Evolutionary conservation across 1,284 basidiomycete genomes (phyloP).

Genomic region (Ceraceosorus guamensis): DNA sequence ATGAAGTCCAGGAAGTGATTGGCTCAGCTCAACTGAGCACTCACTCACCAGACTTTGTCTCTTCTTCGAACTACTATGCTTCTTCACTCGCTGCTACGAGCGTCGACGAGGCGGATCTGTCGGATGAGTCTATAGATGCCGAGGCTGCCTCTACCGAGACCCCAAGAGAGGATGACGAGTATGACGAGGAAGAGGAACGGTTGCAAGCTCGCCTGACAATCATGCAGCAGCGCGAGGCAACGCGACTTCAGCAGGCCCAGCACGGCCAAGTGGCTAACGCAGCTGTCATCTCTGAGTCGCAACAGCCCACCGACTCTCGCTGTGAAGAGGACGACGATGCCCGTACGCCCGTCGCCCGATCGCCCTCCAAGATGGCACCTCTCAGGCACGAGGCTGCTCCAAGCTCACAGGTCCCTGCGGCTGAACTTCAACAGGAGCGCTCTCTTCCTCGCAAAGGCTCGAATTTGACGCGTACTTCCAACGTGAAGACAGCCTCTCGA

Average conservation of each 20-base stretch:
- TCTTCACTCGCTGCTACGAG: not conserved
- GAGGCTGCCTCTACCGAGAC: conserved; percentile 3
- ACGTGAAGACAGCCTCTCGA: not conserved
- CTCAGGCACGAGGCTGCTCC: too few relatives aligned
- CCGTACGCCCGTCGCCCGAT: conserved; percentile 4
- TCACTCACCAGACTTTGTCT: conserved; percentile 5
- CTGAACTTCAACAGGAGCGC: too few relatives aligned
- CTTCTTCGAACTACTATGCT: not conserved
- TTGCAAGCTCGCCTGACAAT: not conserved
- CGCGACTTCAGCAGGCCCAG: not conserved
- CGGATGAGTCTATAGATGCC: not conserved
- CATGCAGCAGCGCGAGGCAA: not conserved
- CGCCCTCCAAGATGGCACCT: conserved; percentile 3
- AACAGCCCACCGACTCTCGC: not conserved
- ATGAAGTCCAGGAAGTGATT: conserved; percentile 39
- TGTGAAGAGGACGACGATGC: conserved; percentile 2
- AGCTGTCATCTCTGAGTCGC: not conserved
- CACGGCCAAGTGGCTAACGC: not conserved
- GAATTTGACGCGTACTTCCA: too few relatives aligned
- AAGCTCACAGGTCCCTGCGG: too few relatives aligned
- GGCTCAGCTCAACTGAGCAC: conserved; percentile 22
- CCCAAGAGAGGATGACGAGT: conserved; percentile 10
- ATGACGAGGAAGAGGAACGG: conserved; percentile 6
- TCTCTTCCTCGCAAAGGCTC: too few relatives aligned
- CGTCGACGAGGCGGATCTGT: conserved; percentile 1